Conservation (phyloP, 2,329 filamentous ascomycete genomes). For the Phialophora macrospora region DNA sequence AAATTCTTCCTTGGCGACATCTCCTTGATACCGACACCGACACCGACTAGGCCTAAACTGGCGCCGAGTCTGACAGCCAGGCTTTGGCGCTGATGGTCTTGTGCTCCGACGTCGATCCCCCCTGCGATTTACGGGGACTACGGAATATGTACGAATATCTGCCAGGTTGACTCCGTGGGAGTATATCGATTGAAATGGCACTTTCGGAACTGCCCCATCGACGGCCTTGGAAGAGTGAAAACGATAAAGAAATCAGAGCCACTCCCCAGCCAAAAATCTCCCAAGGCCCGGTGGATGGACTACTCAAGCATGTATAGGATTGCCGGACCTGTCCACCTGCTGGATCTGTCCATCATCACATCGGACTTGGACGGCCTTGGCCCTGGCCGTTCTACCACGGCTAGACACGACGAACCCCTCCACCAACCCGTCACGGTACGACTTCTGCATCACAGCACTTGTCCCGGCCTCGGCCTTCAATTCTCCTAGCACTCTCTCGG, state of each 20-base stretch:
- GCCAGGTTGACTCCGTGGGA: neutral
- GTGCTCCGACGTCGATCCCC: neutral
- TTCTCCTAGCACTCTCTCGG: conserved; percentile 3
- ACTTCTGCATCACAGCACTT: neutral
- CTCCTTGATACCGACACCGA: neutral
- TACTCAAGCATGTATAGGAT: neutral
- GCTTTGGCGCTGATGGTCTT: neutral
- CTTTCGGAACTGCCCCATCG: neutral
- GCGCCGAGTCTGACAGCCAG: neutral
- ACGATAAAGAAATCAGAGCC: neutral
- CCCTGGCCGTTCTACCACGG: neutral
- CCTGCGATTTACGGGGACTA: too few species aligned
- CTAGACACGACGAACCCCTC: neutral
- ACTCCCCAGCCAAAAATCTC: too few species aligned
- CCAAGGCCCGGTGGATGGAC: neutral
- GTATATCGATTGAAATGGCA: neutral
- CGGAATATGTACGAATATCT: neutral
- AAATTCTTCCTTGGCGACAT: conserved; percentile 1
- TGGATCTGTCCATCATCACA: conserved; percentile 11
- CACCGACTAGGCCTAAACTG: neutral
- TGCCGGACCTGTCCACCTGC: conserved; percentile 3
- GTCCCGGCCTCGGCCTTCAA: conserved; percentile 1
- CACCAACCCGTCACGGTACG: neutral
- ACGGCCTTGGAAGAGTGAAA: neutral
- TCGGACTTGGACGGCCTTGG: neutral